phyloP scores from a whole-genome alignment of 2,329 filamentous ascomycete genomes.

The Pseudogymnoascus sp. region DNA sequence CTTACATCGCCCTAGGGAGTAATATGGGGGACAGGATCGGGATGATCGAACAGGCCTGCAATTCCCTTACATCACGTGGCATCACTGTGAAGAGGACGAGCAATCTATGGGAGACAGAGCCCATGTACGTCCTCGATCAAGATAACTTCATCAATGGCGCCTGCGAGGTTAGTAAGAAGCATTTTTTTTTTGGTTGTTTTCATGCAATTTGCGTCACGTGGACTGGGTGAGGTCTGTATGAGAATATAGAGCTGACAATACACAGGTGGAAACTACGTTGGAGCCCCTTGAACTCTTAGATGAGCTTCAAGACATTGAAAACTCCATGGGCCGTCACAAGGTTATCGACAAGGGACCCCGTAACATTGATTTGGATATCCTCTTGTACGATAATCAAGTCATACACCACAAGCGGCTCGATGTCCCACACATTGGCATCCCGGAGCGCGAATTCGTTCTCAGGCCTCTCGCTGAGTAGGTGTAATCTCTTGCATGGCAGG shows the following conservation, averaged over 20 bases:
- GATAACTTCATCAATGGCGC: slow-evolving; percentile 84
- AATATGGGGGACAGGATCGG: slow-evolving; percentile 81
- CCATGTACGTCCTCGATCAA: slow-evolving; percentile 94
- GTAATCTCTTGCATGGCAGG: not conserved
- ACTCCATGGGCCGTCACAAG: slow-evolving; percentile 70
- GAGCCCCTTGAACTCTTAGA: slow-evolving; percentile 71
- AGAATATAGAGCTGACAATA: slow-evolving; percentile 11
- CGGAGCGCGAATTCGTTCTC: slow-evolving; percentile 89
- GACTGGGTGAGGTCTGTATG: not conserved
- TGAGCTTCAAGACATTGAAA: slow-evolving; percentile 77
- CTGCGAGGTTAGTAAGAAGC: slow-evolving; percentile 62
- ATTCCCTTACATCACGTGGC: slow-evolving; percentile 63
- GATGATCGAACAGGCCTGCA: slow-evolving; percentile 79
- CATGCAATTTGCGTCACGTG: not conserved
- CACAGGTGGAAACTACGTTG: slow-evolving; percentile 71
- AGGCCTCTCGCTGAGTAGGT: slow-evolving; percentile 72
- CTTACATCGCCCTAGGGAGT: slow-evolving; percentile 84
- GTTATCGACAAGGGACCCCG: slow-evolving; percentile 87
- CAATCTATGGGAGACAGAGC: slow-evolving; percentile 85
- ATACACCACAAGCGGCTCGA: slow-evolving; percentile 67
- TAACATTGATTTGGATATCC: slow-evolving; percentile 89
- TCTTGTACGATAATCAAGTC: slow-evolving; percentile 66
- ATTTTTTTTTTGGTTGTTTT: not conserved
- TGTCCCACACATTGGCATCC: slow-evolving; percentile 77
- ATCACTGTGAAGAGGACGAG: slow-evolving; percentile 76